Evolutionary conservation across 2,329 filamentous ascomycete species (phyloP).

Genomic region (Cordyceps fumosorosea): DNA sequence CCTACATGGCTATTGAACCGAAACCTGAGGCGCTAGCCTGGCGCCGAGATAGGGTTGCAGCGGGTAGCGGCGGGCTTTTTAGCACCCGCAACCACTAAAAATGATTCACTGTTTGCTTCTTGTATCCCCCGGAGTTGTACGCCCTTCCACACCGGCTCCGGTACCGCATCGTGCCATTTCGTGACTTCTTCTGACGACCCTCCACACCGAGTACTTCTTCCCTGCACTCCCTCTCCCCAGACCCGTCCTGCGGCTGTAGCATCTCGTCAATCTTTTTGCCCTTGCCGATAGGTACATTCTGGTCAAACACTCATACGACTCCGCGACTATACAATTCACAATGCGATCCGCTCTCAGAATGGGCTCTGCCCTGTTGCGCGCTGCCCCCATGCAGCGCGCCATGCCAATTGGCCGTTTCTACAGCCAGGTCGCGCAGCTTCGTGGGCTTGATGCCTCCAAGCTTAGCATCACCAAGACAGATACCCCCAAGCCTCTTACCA

Average conservation of each 20-base stretch:
- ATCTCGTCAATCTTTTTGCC: background rate
- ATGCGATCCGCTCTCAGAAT: slow-evolving; percentile 18
- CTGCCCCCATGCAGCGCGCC: slow-evolving; percentile 30
- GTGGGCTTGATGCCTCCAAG: slow-evolving; percentile 69
- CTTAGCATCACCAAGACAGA: slow-evolving; percentile 68
- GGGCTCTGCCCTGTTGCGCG: slow-evolving; percentile 29
- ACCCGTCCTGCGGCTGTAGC: background rate
- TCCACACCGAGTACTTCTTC: slow-evolving; percentile 3
- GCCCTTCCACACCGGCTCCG: background rate
- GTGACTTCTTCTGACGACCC: background rate
- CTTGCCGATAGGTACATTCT: background rate
- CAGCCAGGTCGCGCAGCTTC: slow-evolving; percentile 49
- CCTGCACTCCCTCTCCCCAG: background rate
- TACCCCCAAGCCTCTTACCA: slow-evolving; percentile 65
- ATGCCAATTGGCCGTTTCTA: slow-evolving; percentile 32
- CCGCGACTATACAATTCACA: slow-evolving; percentile 6
- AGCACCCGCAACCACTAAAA: background rate
- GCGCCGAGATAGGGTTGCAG: slow-evolving; percentile 12
- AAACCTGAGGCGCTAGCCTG: background rate
- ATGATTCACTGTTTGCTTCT: slow-evolving; percentile 1
- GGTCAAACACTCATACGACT: background rate
- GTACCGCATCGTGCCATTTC: slow-evolving; percentile 9
- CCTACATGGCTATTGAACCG: background rate
- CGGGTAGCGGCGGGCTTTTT: slow-evolving; percentile 15
- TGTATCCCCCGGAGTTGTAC: background rate